A percentile compares a stretch with the other conserved stretches of the same genome.
These are phyloP conservation scores for Delonix regia DNA, from an alignment of 306 rosid species.

Conservation along the genomic window DNA sequence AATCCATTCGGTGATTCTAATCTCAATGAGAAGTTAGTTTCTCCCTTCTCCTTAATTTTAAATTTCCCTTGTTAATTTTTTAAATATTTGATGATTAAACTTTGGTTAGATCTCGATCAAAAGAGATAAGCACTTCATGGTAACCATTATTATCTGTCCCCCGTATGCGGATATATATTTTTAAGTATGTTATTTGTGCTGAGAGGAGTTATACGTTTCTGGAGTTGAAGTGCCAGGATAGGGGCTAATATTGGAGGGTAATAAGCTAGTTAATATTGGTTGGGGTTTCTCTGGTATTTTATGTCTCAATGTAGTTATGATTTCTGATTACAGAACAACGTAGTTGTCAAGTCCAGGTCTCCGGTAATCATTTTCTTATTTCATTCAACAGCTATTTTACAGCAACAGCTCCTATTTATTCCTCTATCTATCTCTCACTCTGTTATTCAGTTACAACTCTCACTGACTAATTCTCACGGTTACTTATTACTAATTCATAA, in stretches of 20 bases:
- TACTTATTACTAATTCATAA: no score
- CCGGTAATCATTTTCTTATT: no score
- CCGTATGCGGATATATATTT: not conserved
- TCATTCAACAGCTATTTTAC: no score
- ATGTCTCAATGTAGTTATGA: not conserved
- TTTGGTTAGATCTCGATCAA: constrained; percentile 9
- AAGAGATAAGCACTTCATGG: not conserved
- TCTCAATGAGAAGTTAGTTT: constrained; percentile 79
- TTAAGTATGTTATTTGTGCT: not conserved
- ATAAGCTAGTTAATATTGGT: not conserved
- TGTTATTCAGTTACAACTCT: no score
- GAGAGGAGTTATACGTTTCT: not conserved
- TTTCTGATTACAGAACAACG: not conserved
- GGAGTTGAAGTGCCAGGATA: not conserved
- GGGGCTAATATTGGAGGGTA: not conserved
- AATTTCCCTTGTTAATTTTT: not conserved
- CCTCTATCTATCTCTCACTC: no score
- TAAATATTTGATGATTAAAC: not conserved
- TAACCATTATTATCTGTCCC: not conserved
- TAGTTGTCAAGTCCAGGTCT: no score
- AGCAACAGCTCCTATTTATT: no score
- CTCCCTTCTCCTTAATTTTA: constrained; percentile 6
- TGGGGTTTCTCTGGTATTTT: constrained; percentile 12
- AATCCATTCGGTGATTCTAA: constrained; percentile 97
- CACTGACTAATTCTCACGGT: no score